Conservation (phyloP, 164 flowering plant species). For the Platanus orientalis region DNA sequence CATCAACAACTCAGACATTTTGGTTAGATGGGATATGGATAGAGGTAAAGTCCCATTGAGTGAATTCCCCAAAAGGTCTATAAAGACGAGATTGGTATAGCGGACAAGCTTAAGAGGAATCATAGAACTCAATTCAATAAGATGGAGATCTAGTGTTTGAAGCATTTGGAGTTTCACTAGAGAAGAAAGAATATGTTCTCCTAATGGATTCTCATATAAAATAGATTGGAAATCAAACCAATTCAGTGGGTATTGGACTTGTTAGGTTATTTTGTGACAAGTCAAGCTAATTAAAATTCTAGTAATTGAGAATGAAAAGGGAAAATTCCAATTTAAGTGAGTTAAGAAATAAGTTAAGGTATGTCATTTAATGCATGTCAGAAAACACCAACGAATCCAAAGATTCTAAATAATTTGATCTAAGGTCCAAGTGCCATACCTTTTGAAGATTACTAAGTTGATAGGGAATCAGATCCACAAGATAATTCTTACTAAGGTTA, state of each 20-base stretch:
- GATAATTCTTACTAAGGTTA: slow-evolving; percentile 23
- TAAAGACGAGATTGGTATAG: slow-evolving; percentile 29
- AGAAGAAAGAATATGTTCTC: slow-evolving; percentile 35
- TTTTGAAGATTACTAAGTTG: slow-evolving; percentile 34
- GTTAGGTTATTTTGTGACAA: slow-evolving; percentile 27
- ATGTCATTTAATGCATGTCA: slow-evolving; percentile 26
- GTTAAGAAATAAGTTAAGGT: slow-evolving; percentile 26
- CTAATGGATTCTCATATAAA: slow-evolving; percentile 24
- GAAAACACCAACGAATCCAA: slow-evolving; percentile 23
- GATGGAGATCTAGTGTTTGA: slow-evolving; percentile 25
- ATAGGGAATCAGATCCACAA: slow-evolving; percentile 34
- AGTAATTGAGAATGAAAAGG: slow-evolving; percentile 26
- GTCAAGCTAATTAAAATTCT: slow-evolving; percentile 31
- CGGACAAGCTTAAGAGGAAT: slow-evolving; percentile 39
- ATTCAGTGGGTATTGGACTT: slow-evolving; percentile 30
- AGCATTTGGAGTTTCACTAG: slow-evolving; percentile 31
- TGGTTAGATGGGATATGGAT: slow-evolving; percentile 20
- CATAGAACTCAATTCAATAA: slow-evolving; percentile 21
- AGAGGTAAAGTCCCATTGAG: slow-evolving; percentile 25
- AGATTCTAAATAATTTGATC: slow-evolving; percentile 31
- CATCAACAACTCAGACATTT: slow-evolving; percentile 16
- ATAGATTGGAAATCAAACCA: slow-evolving; percentile 24
- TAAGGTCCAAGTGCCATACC: slow-evolving; percentile 28
- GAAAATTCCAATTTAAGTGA: slow-evolving; percentile 25
- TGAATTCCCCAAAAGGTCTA: slow-evolving; percentile 27